Evolutionary conservation across 2,329 filamentous ascomycete genomes (phyloP).

Genomic region (Pseudogymnoascus sp.): DNA sequence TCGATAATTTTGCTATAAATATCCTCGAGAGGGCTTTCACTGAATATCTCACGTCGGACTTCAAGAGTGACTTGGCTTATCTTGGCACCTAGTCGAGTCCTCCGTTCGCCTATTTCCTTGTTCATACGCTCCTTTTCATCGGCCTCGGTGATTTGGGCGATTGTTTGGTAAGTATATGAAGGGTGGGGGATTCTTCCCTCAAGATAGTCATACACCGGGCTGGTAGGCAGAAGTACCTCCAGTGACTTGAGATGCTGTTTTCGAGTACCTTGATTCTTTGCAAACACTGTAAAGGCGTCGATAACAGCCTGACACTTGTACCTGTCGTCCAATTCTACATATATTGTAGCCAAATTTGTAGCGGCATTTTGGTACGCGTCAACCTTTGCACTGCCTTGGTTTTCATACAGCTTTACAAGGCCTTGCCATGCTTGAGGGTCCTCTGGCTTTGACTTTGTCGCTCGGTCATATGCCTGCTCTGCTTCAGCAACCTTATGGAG

Average conservation of each 20-base stretch:
- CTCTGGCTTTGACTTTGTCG: constrained; percentile 60
- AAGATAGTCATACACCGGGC: constrained; percentile 69
- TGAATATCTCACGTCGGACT: constrained; percentile 78
- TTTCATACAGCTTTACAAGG: constrained; percentile 76
- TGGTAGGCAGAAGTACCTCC: constrained; percentile 67
- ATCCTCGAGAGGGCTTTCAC: constrained; percentile 65
- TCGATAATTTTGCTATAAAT: constrained; percentile 79
- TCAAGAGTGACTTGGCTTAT: constrained; percentile 76
- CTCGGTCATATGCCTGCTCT: constrained; percentile 66
- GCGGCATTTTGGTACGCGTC: constrained; percentile 66
- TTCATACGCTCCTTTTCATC: constrained; percentile 89
- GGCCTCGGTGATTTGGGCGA: constrained; percentile 74
- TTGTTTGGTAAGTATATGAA: constrained; percentile 67
- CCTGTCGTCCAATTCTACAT: constrained; percentile 55
- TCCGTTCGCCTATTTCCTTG: constrained; percentile 76
- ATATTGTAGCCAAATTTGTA: constrained; percentile 65
- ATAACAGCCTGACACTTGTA: constrained; percentile 59
- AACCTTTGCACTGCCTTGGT: constrained; percentile 60
- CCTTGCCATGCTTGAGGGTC: constrained; percentile 90
- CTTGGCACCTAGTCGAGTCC: constrained; percentile 77
- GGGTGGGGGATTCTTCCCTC: constrained; percentile 79
- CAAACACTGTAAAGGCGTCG: constrained; percentile 71
- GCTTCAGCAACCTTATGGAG: constrained; percentile 62
- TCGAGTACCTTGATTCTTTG: constrained; percentile 62
- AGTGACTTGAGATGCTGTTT: constrained; percentile 69